Percentiles rank a stretch among this genome's conserved stretches.
Evolutionary conservation across 371 early-diverging fungal genomes (phyloP).

Genomic region (Mortierella sp.): DNA sequence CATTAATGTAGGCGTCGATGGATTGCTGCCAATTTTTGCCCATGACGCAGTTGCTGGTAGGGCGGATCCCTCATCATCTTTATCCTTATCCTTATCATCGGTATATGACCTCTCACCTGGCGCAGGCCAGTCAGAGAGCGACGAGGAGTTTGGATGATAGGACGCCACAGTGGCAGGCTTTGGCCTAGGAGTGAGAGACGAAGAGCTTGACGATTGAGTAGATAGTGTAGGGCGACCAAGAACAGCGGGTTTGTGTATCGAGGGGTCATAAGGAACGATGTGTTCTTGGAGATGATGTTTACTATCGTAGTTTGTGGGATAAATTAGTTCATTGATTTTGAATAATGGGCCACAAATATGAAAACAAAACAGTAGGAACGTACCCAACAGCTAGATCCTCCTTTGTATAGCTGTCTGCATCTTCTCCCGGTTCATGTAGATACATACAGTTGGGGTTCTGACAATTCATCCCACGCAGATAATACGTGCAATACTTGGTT

Average conservation of each 20-base stretch:
- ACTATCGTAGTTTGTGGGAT: slow-evolving; percentile 28
- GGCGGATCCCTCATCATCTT: slow-evolving; percentile 60
- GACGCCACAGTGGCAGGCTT: slow-evolving; percentile 56
- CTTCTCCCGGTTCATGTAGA: slow-evolving; percentile 96
- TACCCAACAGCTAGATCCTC: slow-evolving; percentile 75
- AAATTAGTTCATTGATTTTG: background rate
- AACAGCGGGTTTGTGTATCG: slow-evolving; percentile 29
- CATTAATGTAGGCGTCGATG: slow-evolving; percentile 64
- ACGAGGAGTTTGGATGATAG: slow-evolving; percentile 45
- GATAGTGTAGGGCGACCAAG: slow-evolving; percentile 32
- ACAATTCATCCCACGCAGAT: slow-evolving; percentile 90
- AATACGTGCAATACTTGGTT: slow-evolving; percentile 97
- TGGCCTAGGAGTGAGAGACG: slow-evolving; percentile 28
- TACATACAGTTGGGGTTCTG: slow-evolving; percentile 95
- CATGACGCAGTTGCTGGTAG: slow-evolving; percentile 76
- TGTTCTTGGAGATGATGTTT: slow-evolving; percentile 73
- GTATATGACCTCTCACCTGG: slow-evolving; percentile 39
- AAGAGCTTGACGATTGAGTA: slow-evolving; percentile 30
- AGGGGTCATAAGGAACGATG: slow-evolving; percentile 49
- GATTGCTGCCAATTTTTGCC: slow-evolving; percentile 67
- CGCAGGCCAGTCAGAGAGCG: slow-evolving; percentile 56
- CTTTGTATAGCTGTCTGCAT: slow-evolving; percentile 80
- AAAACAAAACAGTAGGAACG: slow-evolving; percentile 11
- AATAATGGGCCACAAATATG: background rate
- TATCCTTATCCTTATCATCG: slow-evolving; percentile 46